Conservation (phyloP, 176 grass and related monocot genomes). For the Stipa capillata region DNA sequence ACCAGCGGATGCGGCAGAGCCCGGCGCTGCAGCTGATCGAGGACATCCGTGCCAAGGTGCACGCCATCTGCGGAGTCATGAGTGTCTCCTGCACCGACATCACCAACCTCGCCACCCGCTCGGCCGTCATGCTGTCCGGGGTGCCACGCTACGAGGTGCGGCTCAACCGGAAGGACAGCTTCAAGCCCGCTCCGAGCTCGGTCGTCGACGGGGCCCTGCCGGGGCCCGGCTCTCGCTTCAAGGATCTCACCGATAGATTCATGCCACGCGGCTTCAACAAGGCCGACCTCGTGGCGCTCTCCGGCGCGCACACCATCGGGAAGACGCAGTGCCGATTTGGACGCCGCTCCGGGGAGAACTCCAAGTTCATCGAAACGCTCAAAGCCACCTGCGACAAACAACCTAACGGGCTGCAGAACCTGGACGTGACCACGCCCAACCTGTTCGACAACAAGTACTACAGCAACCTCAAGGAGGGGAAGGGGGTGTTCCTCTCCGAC, state of each 20-base stretch:
- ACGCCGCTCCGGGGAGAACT: conserved; percentile 18
- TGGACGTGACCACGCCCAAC: conserved; percentile 8
- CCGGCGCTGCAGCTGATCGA: conserved; percentile 31
- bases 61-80: background rate
- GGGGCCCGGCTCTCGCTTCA: too few species aligned
- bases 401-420: background rate
- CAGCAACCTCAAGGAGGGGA: background rate
- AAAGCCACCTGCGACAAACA: background rate
- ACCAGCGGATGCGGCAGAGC: too few species aligned
- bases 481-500: conserved; percentile 29
- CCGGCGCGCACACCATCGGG: conserved; percentile 63
- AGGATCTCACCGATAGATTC: too few species aligned
- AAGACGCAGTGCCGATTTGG: conserved; percentile 35
- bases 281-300: conserved; percentile 51
- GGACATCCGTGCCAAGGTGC: conserved; percentile 25
- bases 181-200: too few species aligned
- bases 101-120: background rate
- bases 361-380: conserved; percentile 7
- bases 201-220: too few species aligned
- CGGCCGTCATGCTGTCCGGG: background rate
- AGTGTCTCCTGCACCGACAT: background rate
- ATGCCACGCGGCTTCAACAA: too few species aligned
- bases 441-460: conserved; percentile 36
- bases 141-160: too few species aligned
- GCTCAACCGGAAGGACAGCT: too few species aligned